These are phyloP conservation scores for Cladosporium sp. DNA, from an alignment of 2,329 filamentous ascomycete genomes.

Conservation along the genomic window DNA sequence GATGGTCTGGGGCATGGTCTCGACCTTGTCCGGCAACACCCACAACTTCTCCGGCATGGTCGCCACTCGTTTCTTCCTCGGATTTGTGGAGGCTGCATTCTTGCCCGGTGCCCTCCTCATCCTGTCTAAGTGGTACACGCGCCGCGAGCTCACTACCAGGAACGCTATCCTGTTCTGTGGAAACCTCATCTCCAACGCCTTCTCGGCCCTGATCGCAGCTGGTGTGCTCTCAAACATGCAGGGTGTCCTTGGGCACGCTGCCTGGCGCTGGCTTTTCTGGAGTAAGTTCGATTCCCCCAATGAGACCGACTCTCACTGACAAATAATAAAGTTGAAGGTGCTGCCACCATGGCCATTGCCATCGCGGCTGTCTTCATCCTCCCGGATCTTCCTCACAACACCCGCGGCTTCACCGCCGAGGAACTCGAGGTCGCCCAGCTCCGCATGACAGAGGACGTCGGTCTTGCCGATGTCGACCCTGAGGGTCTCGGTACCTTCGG, in stretches of 20 bases:
- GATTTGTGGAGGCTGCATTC: constrained; percentile 40
- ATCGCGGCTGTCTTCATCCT: constrained; percentile 48
- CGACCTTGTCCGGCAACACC: constrained; percentile 28
- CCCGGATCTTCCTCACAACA: constrained; percentile 49
- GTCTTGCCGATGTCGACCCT: constrained; percentile 45
- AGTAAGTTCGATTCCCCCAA: neutral
- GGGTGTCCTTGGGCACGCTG: constrained; percentile 48
- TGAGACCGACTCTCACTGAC: neutral
- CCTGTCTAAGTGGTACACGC: constrained; percentile 45
- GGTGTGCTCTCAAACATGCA: constrained; percentile 61
- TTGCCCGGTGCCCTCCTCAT: constrained; percentile 43
- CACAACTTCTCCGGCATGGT: constrained; percentile 33
- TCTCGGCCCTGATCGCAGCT: constrained; percentile 49
- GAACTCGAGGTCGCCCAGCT: constrained; percentile 49
- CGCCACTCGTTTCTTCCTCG: constrained; percentile 34
- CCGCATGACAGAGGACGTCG: constrained; percentile 46
- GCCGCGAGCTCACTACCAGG: constrained; percentile 46
- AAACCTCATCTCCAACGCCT: constrained; percentile 44
- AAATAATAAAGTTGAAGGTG: constrained; percentile 46
- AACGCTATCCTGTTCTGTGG: constrained; percentile 48
- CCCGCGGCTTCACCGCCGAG: constrained; percentile 45
- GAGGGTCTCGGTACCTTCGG: constrained; percentile 37
- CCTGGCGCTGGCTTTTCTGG: constrained; percentile 43
- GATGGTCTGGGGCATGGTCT: constrained; percentile 32
- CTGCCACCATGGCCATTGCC: constrained; percentile 50